phyloP scores from a whole-genome alignment of 2,329 filamentous ascomycete genomes.

The Penicillium sp. region DNA sequence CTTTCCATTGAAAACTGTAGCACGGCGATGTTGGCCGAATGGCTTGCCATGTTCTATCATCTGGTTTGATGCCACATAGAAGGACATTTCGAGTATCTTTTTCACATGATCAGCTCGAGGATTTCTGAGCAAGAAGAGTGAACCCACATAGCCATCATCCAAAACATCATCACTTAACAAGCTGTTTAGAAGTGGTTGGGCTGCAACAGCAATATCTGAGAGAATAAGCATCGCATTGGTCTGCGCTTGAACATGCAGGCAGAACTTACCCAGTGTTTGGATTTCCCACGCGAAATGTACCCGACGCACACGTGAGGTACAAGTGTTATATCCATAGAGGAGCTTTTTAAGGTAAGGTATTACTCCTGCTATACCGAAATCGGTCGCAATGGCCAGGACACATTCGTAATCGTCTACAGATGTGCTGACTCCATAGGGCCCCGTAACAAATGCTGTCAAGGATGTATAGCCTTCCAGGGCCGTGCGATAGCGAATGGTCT shows the following conservation, averaged over 20 bases:
- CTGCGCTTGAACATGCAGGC: not conserved
- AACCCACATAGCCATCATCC: not conserved
- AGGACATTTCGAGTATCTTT: slow-evolving; percentile 1
- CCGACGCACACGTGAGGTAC: slow-evolving; percentile 12
- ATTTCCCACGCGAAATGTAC: slow-evolving; percentile 15
- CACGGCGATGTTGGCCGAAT: not conserved
- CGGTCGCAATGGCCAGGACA: slow-evolving; percentile 10
- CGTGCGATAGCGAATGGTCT: not conserved
- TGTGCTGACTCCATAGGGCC: slow-evolving; percentile 12
- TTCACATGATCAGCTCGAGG: not conserved
- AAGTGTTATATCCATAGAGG: slow-evolving; percentile 18
- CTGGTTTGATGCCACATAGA: not conserved
- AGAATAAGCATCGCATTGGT: not conserved
- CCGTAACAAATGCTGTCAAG: slow-evolving; percentile 1
- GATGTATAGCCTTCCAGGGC: not conserved
- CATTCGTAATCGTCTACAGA: slow-evolving; percentile 11
- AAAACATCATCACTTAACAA: slow-evolving; percentile 1
- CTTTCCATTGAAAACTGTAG: slow-evolving; percentile 2
- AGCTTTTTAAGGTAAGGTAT: slow-evolving; percentile 14
- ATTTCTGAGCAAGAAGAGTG: not conserved
- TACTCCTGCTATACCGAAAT: slow-evolving; percentile 14
- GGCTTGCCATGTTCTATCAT: not conserved
- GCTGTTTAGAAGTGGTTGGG: not conserved
- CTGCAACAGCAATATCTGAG: not conserved
- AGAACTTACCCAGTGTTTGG: not conserved